A percentile compares a stretch with the other conserved stretches of the same genome.
These are phyloP conservation scores for Wallacemonas collosoma DNA, from an alignment of 208 protist species.

Conservation along the genomic window DNA sequence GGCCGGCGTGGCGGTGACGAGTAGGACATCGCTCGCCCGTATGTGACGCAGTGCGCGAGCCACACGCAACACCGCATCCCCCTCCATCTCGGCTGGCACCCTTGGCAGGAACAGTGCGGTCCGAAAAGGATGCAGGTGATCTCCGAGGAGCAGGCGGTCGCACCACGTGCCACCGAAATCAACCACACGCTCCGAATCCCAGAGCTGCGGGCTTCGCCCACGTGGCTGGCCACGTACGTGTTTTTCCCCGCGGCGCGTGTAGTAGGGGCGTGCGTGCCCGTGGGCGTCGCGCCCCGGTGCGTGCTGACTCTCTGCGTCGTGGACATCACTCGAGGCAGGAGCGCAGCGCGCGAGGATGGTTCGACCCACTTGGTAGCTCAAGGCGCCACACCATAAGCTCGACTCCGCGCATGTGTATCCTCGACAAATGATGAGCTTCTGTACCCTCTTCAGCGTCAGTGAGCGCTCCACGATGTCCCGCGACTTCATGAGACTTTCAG, in stretches of 20 bases:
- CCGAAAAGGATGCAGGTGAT: constrained; percentile 44
- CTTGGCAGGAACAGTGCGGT: constrained; percentile 69
- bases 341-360: constrained; percentile 58
- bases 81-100: constrained; percentile 47
- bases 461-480: constrained; percentile 32
- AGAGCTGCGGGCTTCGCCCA: constrained; percentile 57
- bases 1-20: constrained; percentile 39
- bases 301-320: constrained; percentile 58
- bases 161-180: constrained; percentile 85
- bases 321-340: constrained; percentile 72
- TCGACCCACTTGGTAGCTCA: constrained; percentile 42
- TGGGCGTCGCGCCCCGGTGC: constrained; percentile 54
- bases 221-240: constrained; percentile 10
- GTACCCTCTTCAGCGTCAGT: constrained; percentile 12
- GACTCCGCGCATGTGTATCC: constrained; percentile 29
- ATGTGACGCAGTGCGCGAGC: constrained; percentile 64
- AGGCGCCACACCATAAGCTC: constrained; percentile 30
- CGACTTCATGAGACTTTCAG: not conserved
- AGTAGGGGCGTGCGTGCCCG: constrained; percentile 47
- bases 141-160: constrained; percentile 80
- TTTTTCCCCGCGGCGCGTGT: constrained; percentile 16
- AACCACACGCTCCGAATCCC: constrained; percentile 67
- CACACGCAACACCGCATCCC: constrained; percentile 61
- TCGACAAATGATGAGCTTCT: constrained; percentile 66
- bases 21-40: constrained; percentile 38